Percentiles rank a stretch among this genome's conserved stretches.
phyloP scores from a whole-genome alignment of 78 protist species.

The Planoprotostelium fungivorum region DNA sequence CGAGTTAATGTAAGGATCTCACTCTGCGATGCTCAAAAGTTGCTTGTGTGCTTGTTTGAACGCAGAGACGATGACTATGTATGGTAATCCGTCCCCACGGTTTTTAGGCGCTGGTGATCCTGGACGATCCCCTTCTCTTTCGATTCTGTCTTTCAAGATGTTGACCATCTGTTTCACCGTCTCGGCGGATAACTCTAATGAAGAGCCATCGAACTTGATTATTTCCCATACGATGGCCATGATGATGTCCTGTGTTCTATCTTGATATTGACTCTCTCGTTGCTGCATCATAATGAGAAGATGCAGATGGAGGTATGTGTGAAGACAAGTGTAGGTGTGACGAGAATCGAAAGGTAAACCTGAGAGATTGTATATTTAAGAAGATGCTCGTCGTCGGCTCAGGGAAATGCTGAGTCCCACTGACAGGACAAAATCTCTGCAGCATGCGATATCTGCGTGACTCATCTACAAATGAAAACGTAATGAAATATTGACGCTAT shows the following conservation, averaged over 20 bases:
- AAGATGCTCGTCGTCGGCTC: too few relatives aligned
- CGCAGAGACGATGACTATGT: not conserved
- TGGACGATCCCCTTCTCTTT: not conserved
- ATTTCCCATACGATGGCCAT: not conserved
- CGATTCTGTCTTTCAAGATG: not conserved
- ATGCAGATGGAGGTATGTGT: too few relatives aligned
- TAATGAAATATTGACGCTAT: too few relatives aligned
- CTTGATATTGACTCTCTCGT: too few relatives aligned
- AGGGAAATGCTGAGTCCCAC: too few relatives aligned
- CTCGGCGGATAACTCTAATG: not conserved
- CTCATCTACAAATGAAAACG: too few relatives aligned
- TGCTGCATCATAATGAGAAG: too few relatives aligned
- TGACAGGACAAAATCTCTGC: too few relatives aligned
- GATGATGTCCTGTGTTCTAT: not conserved
- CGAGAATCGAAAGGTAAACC: too few relatives aligned
- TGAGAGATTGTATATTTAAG: too few relatives aligned
- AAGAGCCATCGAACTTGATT: not conserved
- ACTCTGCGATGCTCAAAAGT: not conserved
- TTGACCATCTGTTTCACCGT: not conserved
- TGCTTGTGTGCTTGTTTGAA: not conserved
- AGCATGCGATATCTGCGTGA: too few relatives aligned
- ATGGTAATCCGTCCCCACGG: not conserved
- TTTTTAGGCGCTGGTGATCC: not conserved
- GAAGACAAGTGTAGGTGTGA: too few relatives aligned
- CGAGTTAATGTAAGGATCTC: not conserved